Conservation (phyloP, 495 filamentous ascomycete genomes). For the Trypethelium eluteriae region DNA sequence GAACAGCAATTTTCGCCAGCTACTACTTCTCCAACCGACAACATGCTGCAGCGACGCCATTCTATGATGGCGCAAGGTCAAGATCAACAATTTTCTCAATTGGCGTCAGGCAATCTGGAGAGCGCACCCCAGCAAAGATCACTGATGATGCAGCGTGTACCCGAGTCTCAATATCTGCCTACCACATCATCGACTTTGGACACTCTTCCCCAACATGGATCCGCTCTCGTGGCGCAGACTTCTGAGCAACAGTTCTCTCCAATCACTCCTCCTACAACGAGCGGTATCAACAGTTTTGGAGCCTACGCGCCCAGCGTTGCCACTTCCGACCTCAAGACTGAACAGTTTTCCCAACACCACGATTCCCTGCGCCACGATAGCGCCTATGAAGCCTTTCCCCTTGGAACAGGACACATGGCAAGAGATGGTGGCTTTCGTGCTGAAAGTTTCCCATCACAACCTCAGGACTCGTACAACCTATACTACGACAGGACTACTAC, state of each 20-base stretch:
- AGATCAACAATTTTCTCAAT: not conserved
- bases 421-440: not conserved
- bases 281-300: not conserved
- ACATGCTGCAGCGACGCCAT: not conserved
- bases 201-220: not conserved
- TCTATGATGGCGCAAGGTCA: not conserved
- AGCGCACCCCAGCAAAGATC: not conserved
- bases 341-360: not conserved
- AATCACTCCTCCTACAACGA: not conserved
- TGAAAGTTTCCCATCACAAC: not conserved
- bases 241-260: slow-evolving; percentile 4
- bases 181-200: not conserved
- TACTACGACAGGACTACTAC: slow-evolving; percentile 3
- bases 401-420: not conserved
- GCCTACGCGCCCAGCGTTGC: not conserved
- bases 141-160: not conserved
- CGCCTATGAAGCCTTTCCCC: not conserved
- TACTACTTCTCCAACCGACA: not conserved
- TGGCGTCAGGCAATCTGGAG: not conserved
- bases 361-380: slow-evolving; percentile 4
- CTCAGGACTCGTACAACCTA: not conserved
- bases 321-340: not conserved
- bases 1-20: slow-evolving; percentile 5
- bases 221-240: not conserved
- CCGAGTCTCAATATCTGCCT: not conserved